phyloP scores from a whole-genome alignment of 2,329 filamentous ascomycete species.

The Aspergillus phoenicis region DNA sequence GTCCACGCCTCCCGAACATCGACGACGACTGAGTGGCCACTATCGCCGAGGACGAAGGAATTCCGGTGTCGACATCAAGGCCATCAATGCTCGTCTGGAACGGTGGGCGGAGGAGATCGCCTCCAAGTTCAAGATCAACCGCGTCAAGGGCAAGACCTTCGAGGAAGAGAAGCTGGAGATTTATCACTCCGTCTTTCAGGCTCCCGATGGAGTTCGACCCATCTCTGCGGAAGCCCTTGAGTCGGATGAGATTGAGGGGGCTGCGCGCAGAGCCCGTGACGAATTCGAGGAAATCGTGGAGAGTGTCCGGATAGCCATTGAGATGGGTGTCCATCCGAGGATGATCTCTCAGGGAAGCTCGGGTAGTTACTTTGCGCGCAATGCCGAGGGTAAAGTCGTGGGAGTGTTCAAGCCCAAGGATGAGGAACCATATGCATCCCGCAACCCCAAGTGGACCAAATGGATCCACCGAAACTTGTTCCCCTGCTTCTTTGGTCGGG shows the following conservation, averaged over 20 bases:
- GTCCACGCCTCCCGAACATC: slow-evolving; percentile 43
- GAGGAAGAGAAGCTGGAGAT: slow-evolving; percentile 92
- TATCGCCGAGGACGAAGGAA: slow-evolving; percentile 66
- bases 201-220: slow-evolving; percentile 83
- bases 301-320: slow-evolving; percentile 86
- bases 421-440: slow-evolving; percentile 94
- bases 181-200: slow-evolving; percentile 94
- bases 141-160: slow-evolving; percentile 70
- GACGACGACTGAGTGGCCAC: slow-evolving; percentile 53
- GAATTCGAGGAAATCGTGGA: slow-evolving; percentile 89
- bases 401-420: slow-evolving; percentile 99
- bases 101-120: slow-evolving; percentile 98
- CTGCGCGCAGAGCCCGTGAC: slow-evolving; percentile 66
- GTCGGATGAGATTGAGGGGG: slow-evolving; percentile 58
- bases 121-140: slow-evolving; percentile 88
- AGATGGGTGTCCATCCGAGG: slow-evolving; percentile 86
- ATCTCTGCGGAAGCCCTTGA: slow-evolving; percentile 75
- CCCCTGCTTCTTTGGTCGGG: slow-evolving; percentile 93
- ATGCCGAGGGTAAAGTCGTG: slow-evolving; percentile 87
- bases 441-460: slow-evolving; percentile 99
- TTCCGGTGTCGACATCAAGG: slow-evolving; percentile 92
- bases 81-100: slow-evolving; percentile 93
- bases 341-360: slow-evolving; percentile 98
- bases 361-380: slow-evolving; percentile 95
- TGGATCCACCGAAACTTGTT: slow-evolving; percentile 99